These are phyloP conservation scores for Ustilago shanxiensis DNA, from an alignment of 1,284 basidiomycete genomes.

Conservation along the genomic window DNA sequence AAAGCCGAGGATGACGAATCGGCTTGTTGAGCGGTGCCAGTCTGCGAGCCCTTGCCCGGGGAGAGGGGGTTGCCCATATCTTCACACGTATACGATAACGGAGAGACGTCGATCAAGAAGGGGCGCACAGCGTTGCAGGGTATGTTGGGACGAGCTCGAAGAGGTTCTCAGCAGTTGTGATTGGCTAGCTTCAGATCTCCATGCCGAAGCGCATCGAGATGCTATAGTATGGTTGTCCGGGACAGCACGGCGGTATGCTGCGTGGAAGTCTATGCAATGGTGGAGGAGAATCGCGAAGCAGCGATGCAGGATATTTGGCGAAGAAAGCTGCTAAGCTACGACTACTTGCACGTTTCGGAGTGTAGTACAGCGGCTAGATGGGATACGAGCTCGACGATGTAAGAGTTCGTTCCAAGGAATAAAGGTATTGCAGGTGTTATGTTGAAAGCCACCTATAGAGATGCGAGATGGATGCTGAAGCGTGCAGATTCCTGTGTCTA, in stretches of 20 bases:
- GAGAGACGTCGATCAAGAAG: not conserved
- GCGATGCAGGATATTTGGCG: too few species aligned
- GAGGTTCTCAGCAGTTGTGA: too few species aligned
- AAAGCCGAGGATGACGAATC: conserved; percentile 8
- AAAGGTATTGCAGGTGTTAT: too few species aligned
- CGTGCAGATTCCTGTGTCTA: not conserved
- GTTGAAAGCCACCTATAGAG: not conserved
- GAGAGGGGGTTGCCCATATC: conserved; percentile 34
- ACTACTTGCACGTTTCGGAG: too few species aligned
- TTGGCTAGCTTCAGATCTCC: not conserved
- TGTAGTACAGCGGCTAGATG: too few species aligned
- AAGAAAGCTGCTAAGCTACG: too few species aligned
- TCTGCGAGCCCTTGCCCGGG: conserved; percentile 73
- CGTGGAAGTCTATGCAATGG: not conserved
- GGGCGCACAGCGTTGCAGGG: too few species aligned
- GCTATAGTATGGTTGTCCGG: not conserved
- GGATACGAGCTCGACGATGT: not conserved
- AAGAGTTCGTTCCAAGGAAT: not conserved
- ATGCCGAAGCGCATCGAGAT: not conserved
- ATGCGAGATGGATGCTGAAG: conserved; percentile 5
- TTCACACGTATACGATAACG: not conserved
- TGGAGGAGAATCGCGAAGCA: not conserved
- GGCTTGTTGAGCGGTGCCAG: conserved; percentile 71
- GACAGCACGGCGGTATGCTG: not conserved
- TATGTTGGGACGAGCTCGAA: not conserved